Percentiles rank a stretch among this genome's conserved stretches.
phyloP scores from a whole-genome alignment of 768 basidiomycete species.

The Clitopilus passeckerianus region DNA sequence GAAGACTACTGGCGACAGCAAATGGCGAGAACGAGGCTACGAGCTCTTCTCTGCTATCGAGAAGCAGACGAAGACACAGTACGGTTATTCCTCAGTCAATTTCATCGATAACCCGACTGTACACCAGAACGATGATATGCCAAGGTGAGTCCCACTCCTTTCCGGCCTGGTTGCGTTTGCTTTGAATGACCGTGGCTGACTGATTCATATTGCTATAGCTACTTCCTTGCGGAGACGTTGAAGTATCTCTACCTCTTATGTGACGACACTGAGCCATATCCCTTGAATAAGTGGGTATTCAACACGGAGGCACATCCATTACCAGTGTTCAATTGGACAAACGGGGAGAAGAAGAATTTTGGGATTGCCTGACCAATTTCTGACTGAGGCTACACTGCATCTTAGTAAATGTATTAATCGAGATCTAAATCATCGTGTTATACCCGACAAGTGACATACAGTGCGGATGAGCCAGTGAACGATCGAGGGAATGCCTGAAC shows the following conservation, averaged over 20 bases:
- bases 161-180: background rate
- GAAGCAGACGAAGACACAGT: constrained; percentile 44
- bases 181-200: background rate
- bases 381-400: background rate
- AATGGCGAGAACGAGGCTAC: constrained; percentile 74
- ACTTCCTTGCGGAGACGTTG: constrained; percentile 43
- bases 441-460: no score
- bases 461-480: no score
- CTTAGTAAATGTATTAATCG: background rate
- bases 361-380: constrained; percentile 17
- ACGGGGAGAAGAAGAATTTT: constrained; percentile 43
- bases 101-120: constrained; percentile 36
- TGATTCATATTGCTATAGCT: constrained; percentile 21
- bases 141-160: no score
- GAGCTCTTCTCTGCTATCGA: constrained; percentile 61
- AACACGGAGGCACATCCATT: constrained; percentile 74
- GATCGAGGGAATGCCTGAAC: no score
- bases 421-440: background rate
- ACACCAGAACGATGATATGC: constrained; percentile 53
- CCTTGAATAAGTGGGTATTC: constrained; percentile 53
- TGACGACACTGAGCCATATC: constrained; percentile 46
- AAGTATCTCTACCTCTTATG: constrained; percentile 70
- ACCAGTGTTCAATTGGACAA: constrained; percentile 57
- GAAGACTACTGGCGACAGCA: constrained; percentile 57
- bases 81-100: constrained; percentile 54